Conservation (phyloP, 495 filamentous ascomycete genomes). For the Talaromyces stipitatus region DNA sequence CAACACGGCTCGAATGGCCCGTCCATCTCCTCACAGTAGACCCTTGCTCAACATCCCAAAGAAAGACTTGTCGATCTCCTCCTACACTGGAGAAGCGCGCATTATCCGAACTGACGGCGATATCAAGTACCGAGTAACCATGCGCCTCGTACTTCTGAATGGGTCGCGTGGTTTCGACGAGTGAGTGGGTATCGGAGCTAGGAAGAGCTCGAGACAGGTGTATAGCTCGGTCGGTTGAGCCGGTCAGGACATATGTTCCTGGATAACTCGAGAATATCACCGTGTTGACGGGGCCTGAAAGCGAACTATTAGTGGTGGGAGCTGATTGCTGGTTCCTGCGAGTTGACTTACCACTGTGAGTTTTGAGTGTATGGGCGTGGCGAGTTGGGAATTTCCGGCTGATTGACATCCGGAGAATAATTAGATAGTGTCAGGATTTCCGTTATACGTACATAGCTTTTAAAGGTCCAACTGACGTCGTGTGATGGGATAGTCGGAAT, state of each 20-base stretch:
- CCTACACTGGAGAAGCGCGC: conserved; percentile 71
- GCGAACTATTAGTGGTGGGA: background rate
- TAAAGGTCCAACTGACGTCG: background rate
- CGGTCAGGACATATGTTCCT: conserved; percentile 61
- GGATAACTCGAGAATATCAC: conserved; percentile 33
- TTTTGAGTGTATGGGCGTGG: conserved; percentile 37
- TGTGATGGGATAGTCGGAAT: background rate
- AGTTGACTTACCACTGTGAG: conserved; percentile 31
- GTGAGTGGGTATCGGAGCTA: conserved; percentile 24
- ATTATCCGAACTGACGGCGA: conserved; percentile 71
- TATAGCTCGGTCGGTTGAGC: conserved; percentile 76
- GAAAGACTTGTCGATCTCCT: conserved; percentile 81
- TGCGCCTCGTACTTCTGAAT: conserved; percentile 86
- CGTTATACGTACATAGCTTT: background rate
- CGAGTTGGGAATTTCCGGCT: conserved; percentile 24
- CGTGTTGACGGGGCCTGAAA: conserved; percentile 32
- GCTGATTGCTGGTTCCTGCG: background rate
- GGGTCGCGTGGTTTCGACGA: conserved; percentile 38
- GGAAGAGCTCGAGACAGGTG: conserved; percentile 67
- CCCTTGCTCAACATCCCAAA: conserved; percentile 86
- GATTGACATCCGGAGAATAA: conserved; percentile 21
- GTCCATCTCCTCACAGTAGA: conserved; percentile 66
- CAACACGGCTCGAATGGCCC: conserved; percentile 66
- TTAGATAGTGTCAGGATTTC: background rate
- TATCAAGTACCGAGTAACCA: conserved; percentile 80